Evolutionary conservation across 2,329 filamentous ascomycete species (phyloP).

Genomic region (Thielaviopsis ethacetica): DNA sequence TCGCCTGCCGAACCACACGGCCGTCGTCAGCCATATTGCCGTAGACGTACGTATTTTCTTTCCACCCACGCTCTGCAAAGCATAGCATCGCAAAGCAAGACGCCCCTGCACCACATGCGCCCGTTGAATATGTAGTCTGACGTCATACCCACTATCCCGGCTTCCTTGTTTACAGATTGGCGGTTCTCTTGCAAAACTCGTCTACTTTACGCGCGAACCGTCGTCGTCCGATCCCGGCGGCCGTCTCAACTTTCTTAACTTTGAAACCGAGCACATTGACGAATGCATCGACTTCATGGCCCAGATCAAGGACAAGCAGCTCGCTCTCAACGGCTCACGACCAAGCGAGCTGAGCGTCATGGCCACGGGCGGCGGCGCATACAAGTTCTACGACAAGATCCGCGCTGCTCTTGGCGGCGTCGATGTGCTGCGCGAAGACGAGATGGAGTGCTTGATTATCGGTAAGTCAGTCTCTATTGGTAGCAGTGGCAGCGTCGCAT

Average conservation of each 20-base stretch:
- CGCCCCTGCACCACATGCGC: neutral
- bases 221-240: conserved; percentile 68
- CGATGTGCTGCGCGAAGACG: conserved; percentile 81
- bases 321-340: conserved; percentile 54
- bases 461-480: conserved; percentile 38
- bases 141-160: conserved; percentile 3
- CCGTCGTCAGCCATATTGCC: conserved; percentile 89
- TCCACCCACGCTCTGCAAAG: no score
- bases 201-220: conserved; percentile 88
- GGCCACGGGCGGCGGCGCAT: conserved; percentile 90
- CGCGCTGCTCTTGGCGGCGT: conserved; percentile 59
- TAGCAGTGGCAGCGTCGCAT: neutral
- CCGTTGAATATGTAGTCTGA: conserved; percentile 10
- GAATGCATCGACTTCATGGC: conserved; percentile 86
- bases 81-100: no score
- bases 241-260: conserved; percentile 84
- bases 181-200: conserved; percentile 85
- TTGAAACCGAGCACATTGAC: conserved; percentile 90
- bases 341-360: conserved; percentile 71
- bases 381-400: conserved; percentile 91
- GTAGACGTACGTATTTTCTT: conserved; percentile 56
- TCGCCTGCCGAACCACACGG: conserved; percentile 86
- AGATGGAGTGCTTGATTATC: conserved; percentile 97
- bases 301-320: conserved; percentile 67
- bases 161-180: conserved; percentile 49